Evolutionary conservation across 179 eudicot species (phyloP).

Genomic region (Heliamphora pulchella): DNA sequence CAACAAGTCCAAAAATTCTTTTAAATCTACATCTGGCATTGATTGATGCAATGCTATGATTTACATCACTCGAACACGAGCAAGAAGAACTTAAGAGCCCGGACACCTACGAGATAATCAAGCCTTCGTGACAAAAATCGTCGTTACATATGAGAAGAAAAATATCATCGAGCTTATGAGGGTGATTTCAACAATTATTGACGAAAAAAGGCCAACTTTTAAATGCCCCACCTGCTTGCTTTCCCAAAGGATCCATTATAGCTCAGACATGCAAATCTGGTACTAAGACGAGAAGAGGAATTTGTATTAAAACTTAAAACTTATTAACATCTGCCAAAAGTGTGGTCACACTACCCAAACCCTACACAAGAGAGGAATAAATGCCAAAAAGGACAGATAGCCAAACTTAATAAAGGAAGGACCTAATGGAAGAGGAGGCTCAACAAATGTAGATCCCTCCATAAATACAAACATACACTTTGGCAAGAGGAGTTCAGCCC

Average conservation of each 20-base stretch:
- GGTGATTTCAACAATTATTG: no score
- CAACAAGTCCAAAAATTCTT: no score
- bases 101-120: no score
- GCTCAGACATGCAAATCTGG: background rate
- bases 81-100: no score
- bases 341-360: conserved; percentile 10
- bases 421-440: background rate
- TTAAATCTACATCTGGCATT: no score
- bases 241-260: background rate
- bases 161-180: no score
- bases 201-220: no score
- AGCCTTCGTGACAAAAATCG: no score
- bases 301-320: background rate
- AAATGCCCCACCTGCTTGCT: background rate
- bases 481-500: conserved; percentile 12
- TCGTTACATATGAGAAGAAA: no score
- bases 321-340: conserved; percentile 13
- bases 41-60: no score
- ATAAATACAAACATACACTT: conserved; percentile 19
- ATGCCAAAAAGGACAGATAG: background rate
- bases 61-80: no score
- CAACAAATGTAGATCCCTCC: background rate
- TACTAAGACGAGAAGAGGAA: conserved; percentile 7
- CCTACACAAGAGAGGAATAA: conserved; percentile 5
- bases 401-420: background rate